A percentile compares a stretch with the other conserved stretches of the same genome.
Conservation (phyloP, 768 basidiomycete species). For the Hericium alpestre region DNA sequence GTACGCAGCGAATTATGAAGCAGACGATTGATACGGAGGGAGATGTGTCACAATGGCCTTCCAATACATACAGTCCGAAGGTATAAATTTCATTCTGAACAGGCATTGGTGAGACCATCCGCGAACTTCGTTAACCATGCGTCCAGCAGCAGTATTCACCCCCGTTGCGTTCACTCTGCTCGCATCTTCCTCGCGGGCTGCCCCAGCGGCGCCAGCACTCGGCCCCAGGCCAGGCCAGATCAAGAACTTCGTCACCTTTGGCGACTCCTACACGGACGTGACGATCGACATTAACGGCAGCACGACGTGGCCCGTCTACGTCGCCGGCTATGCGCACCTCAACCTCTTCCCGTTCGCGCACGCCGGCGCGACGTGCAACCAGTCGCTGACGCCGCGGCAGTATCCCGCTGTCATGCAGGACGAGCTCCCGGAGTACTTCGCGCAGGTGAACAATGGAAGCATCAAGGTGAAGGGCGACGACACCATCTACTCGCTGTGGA, state of each 20-base stretch:
- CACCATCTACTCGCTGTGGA: constrained; percentile 59
- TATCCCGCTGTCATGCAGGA: constrained; percentile 50
- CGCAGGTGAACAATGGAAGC: constrained; percentile 30
- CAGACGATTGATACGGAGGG: too few relatives aligned
- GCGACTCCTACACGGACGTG: constrained; percentile 55
- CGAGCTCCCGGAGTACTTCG: constrained; percentile 45
- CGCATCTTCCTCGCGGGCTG: neutral
- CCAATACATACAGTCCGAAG: neutral
- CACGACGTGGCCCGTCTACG: constrained; percentile 52
- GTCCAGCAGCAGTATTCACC: neutral
- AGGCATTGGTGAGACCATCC: neutral
- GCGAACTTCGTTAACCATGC: neutral
- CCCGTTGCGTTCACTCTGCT: neutral
- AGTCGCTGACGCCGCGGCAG: constrained; percentile 45
- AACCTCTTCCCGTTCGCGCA: constrained; percentile 47
- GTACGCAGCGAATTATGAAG: too few relatives aligned
- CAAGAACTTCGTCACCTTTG: constrained; percentile 47
- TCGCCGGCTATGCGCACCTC: constrained; percentile 42
- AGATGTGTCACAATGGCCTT: too few relatives aligned
- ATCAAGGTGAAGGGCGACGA: constrained; percentile 29
- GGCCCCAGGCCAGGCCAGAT: neutral
- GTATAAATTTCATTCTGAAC: neutral
- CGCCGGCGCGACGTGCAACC: constrained; percentile 58
- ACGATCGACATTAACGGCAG: constrained; percentile 29
- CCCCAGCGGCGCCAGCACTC: neutral